These are phyloP conservation scores for Isatis tinctoria DNA, from an alignment of 345 rosid species.

Conservation along the genomic window DNA sequence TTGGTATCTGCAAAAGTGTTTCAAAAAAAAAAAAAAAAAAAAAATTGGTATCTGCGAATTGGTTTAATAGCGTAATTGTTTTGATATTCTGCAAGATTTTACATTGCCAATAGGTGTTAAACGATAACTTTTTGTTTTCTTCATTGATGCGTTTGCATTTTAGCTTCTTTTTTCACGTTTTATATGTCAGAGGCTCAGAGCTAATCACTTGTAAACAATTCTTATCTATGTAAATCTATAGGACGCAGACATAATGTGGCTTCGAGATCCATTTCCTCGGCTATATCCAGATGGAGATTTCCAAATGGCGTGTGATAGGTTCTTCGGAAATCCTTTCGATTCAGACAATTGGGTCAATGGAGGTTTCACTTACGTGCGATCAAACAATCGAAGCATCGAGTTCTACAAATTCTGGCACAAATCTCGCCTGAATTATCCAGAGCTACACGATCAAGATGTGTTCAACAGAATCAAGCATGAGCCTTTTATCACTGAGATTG, in stretches of 20 bases:
- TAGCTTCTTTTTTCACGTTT: no score
- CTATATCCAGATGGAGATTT: slow-evolving; percentile 60
- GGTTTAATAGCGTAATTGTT: neutral
- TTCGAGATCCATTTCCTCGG: slow-evolving; percentile 67
- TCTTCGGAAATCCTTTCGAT: slow-evolving; percentile 37
- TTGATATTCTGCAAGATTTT: neutral
- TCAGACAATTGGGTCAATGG: slow-evolving; percentile 54
- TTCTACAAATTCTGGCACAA: slow-evolving; percentile 70
- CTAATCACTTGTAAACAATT: neutral
- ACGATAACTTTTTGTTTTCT: no score
- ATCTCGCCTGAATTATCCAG: slow-evolving; percentile 46
- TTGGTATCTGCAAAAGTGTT: no score
- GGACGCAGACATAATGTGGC: slow-evolving; percentile 89
- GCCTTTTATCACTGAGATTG: slow-evolving; percentile 30
- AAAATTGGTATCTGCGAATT: no score
- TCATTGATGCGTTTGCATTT: no score
- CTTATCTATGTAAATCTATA: slow-evolving; percentile 4
- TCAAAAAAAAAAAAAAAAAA: no score
- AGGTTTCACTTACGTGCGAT: slow-evolving; percentile 60
- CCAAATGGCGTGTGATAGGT: slow-evolving; percentile 78
- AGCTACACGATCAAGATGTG: slow-evolving; percentile 76
- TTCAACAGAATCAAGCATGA: slow-evolving; percentile 55
- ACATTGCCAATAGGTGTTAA: neutral
- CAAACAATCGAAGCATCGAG: slow-evolving; percentile 46
- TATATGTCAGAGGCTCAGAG: no score